phyloP scores from a whole-genome alignment of 495 filamentous ascomycete species.

The Aspergillus haitiensis region DNA sequence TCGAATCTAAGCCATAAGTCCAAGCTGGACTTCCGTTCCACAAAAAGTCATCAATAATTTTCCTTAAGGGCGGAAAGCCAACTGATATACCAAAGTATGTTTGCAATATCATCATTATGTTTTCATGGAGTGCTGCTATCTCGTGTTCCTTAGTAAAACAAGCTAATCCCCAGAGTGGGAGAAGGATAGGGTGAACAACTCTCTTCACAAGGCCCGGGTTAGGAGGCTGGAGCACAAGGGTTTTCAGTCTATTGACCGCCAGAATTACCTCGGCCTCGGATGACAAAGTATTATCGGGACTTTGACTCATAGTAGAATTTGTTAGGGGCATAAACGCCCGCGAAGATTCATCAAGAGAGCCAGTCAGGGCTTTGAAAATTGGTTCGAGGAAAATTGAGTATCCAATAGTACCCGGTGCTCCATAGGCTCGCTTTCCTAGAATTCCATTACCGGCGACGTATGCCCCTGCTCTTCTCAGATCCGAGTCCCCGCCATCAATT shows the following conservation, averaged over 20 bases:
- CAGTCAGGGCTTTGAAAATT: constrained; percentile 61
- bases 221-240: constrained; percentile 64
- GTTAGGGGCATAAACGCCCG: constrained; percentile 27
- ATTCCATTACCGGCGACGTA: constrained; percentile 76
- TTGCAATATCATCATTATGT: constrained; percentile 38
- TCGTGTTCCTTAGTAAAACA: constrained; percentile 50
- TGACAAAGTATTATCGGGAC: constrained; percentile 23
- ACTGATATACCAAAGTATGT: constrained; percentile 53
- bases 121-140: constrained; percentile 31
- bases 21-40: constrained; percentile 52
- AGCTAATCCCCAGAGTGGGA: constrained; percentile 69
- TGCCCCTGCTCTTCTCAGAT: constrained; percentile 64
- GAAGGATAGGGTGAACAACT: constrained; percentile 60
- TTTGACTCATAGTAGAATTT: not conserved
- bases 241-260: constrained; percentile 57
- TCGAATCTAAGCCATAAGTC: constrained; percentile 41
- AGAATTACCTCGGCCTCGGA: constrained; percentile 27
- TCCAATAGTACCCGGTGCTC: constrained; percentile 67
- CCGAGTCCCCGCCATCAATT: constrained; percentile 63
- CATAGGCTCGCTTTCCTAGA: constrained; percentile 62
- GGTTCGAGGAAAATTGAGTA: constrained; percentile 70
- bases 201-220: constrained; percentile 73
- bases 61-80: constrained; percentile 43
- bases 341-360: constrained; percentile 38
- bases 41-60: constrained; percentile 50